Conservation (phyloP, 805 yeast genomes). For the Ogataea pilisensis region DNA sequence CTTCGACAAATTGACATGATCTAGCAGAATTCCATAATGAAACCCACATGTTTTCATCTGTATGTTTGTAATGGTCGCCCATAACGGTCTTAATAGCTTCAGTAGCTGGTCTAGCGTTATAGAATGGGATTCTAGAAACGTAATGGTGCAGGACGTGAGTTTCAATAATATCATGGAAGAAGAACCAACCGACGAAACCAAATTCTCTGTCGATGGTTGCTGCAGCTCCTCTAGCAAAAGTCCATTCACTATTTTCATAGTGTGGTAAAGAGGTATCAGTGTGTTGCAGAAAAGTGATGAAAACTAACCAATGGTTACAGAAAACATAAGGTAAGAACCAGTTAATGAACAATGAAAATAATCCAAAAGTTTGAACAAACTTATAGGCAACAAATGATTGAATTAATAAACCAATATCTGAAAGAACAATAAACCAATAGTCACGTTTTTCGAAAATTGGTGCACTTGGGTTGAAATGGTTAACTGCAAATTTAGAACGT, state of each 20-base stretch:
- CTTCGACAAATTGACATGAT: constrained; percentile 70
- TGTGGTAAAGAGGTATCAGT: constrained; percentile 78
- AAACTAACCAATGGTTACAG: constrained; percentile 88
- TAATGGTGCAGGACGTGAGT: constrained; percentile 88
- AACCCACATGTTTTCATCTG: constrained; percentile 70
- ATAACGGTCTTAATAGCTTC: constrained; percentile 76
- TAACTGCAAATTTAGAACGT: constrained; percentile 42
- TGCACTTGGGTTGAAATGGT: constrained; percentile 70
- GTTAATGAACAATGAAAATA: constrained; percentile 56
- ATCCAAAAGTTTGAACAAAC: constrained; percentile 61
- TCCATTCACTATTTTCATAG: constrained; percentile 74
- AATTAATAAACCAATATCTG: constrained; percentile 66
- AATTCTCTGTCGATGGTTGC: constrained; percentile 83
- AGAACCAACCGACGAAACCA: constrained; percentile 71
- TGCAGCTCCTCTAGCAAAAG: constrained; percentile 85
- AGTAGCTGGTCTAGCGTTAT: constrained; percentile 77
- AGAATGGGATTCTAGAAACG: constrained; percentile 80
- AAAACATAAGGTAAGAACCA: constrained; percentile 75
- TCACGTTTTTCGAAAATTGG: constrained; percentile 73
- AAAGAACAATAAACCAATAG: constrained; percentile 64
- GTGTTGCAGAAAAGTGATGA: constrained; percentile 82
- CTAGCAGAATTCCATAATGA: constrained; percentile 61
- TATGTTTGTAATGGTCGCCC: constrained; percentile 73
- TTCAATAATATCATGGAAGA: constrained; percentile 86
- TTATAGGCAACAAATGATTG: constrained; percentile 51